phyloP scores from a whole-genome alignment of 352 stramenopile genomes.

The Saprolegnia diclina region DNA sequence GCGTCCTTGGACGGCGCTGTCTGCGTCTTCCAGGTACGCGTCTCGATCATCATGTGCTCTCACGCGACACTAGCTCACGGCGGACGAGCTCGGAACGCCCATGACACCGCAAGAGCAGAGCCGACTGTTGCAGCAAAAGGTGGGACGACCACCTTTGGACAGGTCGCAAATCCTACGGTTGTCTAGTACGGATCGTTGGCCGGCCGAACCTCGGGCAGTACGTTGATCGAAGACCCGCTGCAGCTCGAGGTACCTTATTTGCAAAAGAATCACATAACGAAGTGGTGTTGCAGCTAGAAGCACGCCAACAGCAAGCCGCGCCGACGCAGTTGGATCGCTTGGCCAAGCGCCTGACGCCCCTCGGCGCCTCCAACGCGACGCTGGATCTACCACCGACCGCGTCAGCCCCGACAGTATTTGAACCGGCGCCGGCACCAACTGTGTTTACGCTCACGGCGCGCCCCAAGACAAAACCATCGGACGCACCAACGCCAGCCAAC shows the following conservation, averaged over 20 bases:
- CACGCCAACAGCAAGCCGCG: slow-evolving; percentile 32
- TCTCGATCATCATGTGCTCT: neutral
- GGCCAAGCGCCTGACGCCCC: slow-evolving; percentile 7
- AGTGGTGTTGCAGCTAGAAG: slow-evolving; percentile 46
- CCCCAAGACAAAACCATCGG: neutral
- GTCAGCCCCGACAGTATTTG: neutral
- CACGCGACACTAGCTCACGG: slow-evolving; percentile 33
- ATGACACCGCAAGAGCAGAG: slow-evolving; percentile 70
- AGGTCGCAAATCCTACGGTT: neutral
- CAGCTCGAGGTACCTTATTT: slow-evolving; percentile 46
- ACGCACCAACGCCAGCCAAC: neutral
- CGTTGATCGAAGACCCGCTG: slow-evolving; percentile 71
- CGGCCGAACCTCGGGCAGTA: slow-evolving; percentile 72
- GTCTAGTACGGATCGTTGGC: slow-evolving; percentile 72
- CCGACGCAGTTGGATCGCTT: slow-evolving; percentile 4
- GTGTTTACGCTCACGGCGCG: slow-evolving; percentile 15
- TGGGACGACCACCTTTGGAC: slow-evolving; percentile 25
- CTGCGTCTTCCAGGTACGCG: slow-evolving; percentile 59
- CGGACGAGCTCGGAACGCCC: slow-evolving; percentile 55
- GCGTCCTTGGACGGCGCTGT: slow-evolving; percentile 77
- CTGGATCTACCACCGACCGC: neutral
- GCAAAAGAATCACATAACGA: neutral
- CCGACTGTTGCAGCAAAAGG: slow-evolving; percentile 74
- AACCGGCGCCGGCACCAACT: neutral
- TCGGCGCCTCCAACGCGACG: neutral